Conservation (phyloP, 2,329 filamentous ascomycete species). For the Beauveria sp. region DNA sequence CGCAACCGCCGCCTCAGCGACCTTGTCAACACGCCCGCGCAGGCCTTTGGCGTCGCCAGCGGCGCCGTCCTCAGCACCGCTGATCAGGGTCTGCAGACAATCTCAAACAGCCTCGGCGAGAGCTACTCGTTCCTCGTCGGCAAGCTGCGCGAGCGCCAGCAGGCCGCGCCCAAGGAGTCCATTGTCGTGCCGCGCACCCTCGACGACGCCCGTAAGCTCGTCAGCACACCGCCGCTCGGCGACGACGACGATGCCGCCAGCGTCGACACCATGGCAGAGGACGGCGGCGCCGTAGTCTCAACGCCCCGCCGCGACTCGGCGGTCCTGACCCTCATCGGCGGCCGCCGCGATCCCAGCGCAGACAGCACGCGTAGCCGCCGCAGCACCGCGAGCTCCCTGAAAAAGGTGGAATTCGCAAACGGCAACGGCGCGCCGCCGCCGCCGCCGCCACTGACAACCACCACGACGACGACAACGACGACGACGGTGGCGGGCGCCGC, state of each 20-base stretch:
- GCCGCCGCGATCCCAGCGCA: conserved; percentile 66
- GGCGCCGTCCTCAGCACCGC: conserved; percentile 82
- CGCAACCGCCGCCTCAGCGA: conserved; percentile 76
- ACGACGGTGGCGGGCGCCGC: conserved; percentile 17
- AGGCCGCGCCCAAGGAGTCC: conserved; percentile 27
- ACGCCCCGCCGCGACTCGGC: conserved; percentile 39
- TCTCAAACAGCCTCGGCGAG: conserved; percentile 81
- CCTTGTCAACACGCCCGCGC: conserved; percentile 76
- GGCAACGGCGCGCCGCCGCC: conserved; percentile 18
- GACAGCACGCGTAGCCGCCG: conserved; percentile 63
- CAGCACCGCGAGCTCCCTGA: conserved; percentile 51
- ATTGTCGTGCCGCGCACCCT: conserved; percentile 76
- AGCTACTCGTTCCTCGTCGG: conserved; percentile 93
- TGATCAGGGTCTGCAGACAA: conserved; percentile 86
- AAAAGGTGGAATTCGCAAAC: conserved; percentile 46
- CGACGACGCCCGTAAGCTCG: conserved; percentile 84
- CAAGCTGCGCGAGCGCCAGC: conserved; percentile 66
- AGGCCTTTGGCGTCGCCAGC: conserved; percentile 72
- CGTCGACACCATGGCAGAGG: conserved; percentile 40
- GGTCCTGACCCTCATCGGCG: conserved; percentile 63
- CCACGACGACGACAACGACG: not conserved
- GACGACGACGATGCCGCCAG: conserved; percentile 48
- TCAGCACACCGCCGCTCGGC: conserved; percentile 59
- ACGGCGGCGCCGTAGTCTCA: conserved; percentile 32
- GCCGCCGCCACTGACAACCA: not conserved